These are phyloP conservation scores for Colletotrichum sansevieriae DNA, from an alignment of 2,329 filamentous ascomycete genomes.

Conservation along the genomic window DNA sequence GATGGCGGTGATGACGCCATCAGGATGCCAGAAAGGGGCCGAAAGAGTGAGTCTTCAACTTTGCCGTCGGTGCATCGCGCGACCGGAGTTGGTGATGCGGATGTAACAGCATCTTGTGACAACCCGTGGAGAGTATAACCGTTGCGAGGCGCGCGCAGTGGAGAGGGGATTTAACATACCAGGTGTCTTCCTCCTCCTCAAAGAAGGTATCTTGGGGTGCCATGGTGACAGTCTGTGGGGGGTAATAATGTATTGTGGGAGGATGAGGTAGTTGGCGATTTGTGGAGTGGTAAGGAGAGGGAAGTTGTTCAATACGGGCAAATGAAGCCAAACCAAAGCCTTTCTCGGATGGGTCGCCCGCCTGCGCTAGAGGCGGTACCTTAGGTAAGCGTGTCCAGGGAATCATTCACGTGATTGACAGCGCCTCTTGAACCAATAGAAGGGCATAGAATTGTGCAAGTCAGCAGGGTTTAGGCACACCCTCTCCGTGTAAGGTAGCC, in stretches of 20 bases:
- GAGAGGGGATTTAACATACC: constrained; percentile 60
- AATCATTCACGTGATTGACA: constrained; percentile 9
- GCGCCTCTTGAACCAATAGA: constrained; percentile 13
- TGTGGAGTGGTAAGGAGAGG: constrained; percentile 41
- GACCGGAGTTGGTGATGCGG: too few species aligned
- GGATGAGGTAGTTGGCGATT: constrained; percentile 22
- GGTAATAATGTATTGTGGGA: constrained; percentile 23
- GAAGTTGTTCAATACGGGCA: constrained; percentile 41
- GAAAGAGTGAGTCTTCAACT: too few species aligned
- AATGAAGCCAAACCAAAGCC: constrained; percentile 42
- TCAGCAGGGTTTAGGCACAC: constrained; percentile 35
- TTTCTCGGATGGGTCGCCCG: constrained; percentile 39
- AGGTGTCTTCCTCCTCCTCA: constrained; percentile 78
- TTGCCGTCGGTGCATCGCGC: too few species aligned
- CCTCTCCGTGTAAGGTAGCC: constrained; percentile 8
- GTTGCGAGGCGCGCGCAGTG: constrained; percentile 10
- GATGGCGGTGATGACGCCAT: too few species aligned
- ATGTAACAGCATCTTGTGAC: too few species aligned
- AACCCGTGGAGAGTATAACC: not conserved
- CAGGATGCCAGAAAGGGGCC: too few species aligned
- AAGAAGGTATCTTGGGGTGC: constrained; percentile 78
- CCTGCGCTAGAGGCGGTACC: constrained; percentile 5
- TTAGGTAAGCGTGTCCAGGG: constrained; percentile 30
- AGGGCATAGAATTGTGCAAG: constrained; percentile 26
- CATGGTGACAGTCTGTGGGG: constrained; percentile 59